A percentile compares a stretch with the other conserved stretches of the same genome.
These are phyloP conservation scores for Psilocybe mexicana DNA, from an alignment of 1,284 basidiomycete genomes.

Conservation along the genomic window DNA sequence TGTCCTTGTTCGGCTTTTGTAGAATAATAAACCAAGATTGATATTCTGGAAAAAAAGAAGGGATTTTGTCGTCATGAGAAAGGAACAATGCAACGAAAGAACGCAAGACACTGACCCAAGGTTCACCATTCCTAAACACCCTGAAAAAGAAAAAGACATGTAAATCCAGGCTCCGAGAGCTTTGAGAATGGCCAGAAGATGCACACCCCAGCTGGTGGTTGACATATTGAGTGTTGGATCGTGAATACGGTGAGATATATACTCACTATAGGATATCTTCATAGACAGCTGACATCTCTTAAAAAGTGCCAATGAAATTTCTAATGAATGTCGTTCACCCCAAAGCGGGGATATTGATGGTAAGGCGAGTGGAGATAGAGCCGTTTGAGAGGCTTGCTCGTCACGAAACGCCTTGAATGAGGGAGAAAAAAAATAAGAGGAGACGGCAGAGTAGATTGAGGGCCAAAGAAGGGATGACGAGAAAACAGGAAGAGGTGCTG, in stretches of 20 bases:
- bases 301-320: not conserved
- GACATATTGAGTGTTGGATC: not conserved
- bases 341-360: not conserved
- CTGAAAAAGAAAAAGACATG: not conserved
- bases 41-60: conserved; percentile 12
- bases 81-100: not conserved
- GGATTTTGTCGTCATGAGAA: not conserved
- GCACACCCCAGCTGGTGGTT: conserved; percentile 1
- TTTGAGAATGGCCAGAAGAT: not conserved
- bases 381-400: too few relatives aligned
- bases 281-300: not conserved
- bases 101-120: conserved; percentile 14
- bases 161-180: not conserved
- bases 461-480: not conserved
- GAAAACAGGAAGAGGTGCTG: not conserved
- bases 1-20: conserved; percentile 18
- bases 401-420: not conserved
- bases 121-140: conserved; percentile 14
- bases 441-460: not conserved
- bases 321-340: not conserved
- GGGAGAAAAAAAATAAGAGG: not conserved
- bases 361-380: too few relatives aligned
- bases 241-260: not conserved
- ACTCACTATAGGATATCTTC: not conserved
- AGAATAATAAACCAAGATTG: conserved; percentile 17